Evolutionary conservation across 129 eudicot species (phyloP).

Genomic region (Kitagawia praeruptora): DNA sequence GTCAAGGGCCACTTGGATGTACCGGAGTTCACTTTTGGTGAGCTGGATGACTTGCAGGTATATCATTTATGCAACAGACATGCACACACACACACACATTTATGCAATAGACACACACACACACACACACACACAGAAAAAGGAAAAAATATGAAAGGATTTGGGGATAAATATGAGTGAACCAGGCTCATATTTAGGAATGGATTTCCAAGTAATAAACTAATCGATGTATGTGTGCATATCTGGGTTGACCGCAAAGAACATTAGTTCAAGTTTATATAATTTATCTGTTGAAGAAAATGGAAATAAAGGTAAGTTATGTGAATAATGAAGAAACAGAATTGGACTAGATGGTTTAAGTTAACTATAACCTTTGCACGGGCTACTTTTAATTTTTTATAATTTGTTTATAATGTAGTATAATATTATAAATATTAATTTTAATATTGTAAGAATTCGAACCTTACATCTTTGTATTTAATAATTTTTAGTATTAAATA

Average conservation of each 20-base stretch:
- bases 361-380: too few species aligned
- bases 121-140: background rate
- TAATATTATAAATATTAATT: too few species aligned
- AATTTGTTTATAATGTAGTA: too few species aligned
- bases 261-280: background rate
- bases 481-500: too few species aligned
- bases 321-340: background rate
- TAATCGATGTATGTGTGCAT: too few species aligned
- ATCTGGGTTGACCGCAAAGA: background rate
- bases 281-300: background rate
- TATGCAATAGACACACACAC: too few species aligned
- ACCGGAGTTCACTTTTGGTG: constrained; percentile 85
- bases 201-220: background rate
- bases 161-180: background rate
- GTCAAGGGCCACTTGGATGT: constrained; percentile 69
- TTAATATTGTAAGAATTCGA: too few species aligned
- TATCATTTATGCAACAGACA: background rate
- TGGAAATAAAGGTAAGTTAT: background rate
- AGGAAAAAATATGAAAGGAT: background rate
- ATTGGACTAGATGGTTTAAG: background rate
- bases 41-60: constrained; percentile 96
- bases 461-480: too few species aligned
- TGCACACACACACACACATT: background rate
- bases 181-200: background rate
- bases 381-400: too few species aligned